Base-by-base conservation (phyloP, 2,329 filamentous ascomycete species). In the Botrytis byssoidea region DNA sequence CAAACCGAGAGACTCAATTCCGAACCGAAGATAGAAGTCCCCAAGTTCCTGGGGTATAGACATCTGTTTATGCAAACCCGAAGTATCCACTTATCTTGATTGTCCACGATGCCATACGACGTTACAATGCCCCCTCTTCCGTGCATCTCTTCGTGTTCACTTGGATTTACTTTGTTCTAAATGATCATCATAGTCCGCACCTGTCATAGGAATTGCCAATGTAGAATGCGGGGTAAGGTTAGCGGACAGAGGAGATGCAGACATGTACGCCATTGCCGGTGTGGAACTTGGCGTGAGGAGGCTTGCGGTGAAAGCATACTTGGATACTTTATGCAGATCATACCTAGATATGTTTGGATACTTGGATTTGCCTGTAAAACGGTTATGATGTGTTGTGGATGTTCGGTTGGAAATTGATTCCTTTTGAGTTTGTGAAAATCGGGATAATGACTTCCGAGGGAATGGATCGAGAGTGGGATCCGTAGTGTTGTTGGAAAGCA, bases 141-240 rank as follows among this genome's bases (percentile, higher is more conserved):
- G 46, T 71, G 55, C 46, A 57, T 55, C 44, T 25, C 51, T 32
- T 32, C 35, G 16, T 40, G 18, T 65, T 22, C 32, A 32, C 37
- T 65, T n/a, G 10, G 22, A 18, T 57, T 9, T 29, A 12, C 10
- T 32, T 44, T 42, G 29, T 6, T 12, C 48, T 55, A 25, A 35
- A 20, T 65, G 70, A 66, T 63, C 35, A 42, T 63, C 60, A 42
- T 63, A 20, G 18, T 66, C 70, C 40, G 40, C 42, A 42, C 70
- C 46, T 55, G 46, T 64, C 60, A 37, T 64, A 25, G 70, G 35
- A 65, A 8, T 29, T 44, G 44, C 70, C 35, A 44, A 65, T 44
- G 70, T 60, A 44, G 16, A 55, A 57, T 65, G 70, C 60, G 70
- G 70, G 70, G 70, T 71, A 55, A n/a, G 48, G 48, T n/a, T n/a